phyloP scores from a whole-genome alignment of 2,329 filamentous ascomycete species.

The Nothomitra cinnamomea region DNA sequence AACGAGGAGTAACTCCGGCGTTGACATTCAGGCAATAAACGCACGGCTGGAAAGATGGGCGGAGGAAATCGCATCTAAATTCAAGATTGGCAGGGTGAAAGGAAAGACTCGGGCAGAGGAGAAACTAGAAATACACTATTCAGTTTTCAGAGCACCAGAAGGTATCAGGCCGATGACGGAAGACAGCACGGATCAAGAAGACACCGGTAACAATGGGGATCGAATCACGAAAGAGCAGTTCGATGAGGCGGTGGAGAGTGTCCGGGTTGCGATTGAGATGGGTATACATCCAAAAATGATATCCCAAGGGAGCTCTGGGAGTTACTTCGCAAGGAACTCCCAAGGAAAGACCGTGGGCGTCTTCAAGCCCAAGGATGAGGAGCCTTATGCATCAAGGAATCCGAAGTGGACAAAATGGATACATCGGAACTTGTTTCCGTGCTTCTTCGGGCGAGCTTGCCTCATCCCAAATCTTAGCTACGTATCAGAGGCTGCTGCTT shows the following conservation, averaged over 20 bases:
- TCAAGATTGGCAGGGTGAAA: slow-evolving; percentile 70
- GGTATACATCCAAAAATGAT: slow-evolving; percentile 92
- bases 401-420: slow-evolving; percentile 99
- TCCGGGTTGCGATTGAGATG: slow-evolving; percentile 75
- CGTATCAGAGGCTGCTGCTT: slow-evolving; percentile 92
- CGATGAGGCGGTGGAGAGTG: slow-evolving; percentile 75
- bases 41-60: slow-evolving; percentile 90
- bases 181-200: slow-evolving; percentile 47
- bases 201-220: slow-evolving; percentile 37
- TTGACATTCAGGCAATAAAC: slow-evolving; percentile 97
- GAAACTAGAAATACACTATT: slow-evolving; percentile 87
- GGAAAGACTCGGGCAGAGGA: slow-evolving; percentile 64
- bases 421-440: slow-evolving; percentile 91
- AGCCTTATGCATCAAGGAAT: slow-evolving; percentile 90
- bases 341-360: slow-evolving; percentile 92
- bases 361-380: slow-evolving; percentile 98
- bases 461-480: slow-evolving; percentile 96
- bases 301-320: slow-evolving; percentile 89
- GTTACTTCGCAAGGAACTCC: slow-evolving; percentile 86
- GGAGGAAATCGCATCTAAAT: slow-evolving; percentile 92
- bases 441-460: slow-evolving; percentile 88
- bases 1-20: slow-evolving; percentile 57
- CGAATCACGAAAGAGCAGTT: slow-evolving; percentile 67
- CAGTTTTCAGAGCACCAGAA: slow-evolving; percentile 87
- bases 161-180: slow-evolving; percentile 65